Percentiles rank a stretch among this genome's conserved stretches.
phyloP scores from a whole-genome alignment of 345 rosid species.

The Gossypium rotundifolium region DNA sequence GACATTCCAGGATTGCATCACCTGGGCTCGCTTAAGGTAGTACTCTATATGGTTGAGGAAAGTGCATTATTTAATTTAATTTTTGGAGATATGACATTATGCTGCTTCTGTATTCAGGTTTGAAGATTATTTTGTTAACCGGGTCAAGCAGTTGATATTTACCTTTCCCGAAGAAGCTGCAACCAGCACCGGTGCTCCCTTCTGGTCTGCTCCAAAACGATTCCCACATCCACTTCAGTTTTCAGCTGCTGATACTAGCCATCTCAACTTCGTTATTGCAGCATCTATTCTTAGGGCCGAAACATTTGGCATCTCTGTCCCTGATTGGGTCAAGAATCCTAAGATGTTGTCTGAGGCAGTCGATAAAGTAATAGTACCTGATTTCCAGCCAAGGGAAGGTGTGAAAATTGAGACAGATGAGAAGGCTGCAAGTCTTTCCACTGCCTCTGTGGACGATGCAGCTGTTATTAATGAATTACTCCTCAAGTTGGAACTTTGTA shows the following conservation, averaged over 20 bases:
- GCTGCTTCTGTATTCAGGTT: not conserved
- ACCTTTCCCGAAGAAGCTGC: conserved; percentile 8
- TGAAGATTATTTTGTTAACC: conserved; percentile 1
- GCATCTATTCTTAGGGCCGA: not conserved
- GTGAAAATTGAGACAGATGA: not conserved
- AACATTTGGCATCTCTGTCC: not conserved
- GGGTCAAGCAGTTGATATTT: not conserved
- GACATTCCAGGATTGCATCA: conserved; percentile 4
- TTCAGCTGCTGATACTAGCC: not conserved
- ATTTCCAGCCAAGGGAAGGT: not conserved
- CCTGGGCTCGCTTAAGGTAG: conserved; percentile 1
- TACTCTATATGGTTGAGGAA: not conserved
- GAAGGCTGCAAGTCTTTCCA: not conserved
- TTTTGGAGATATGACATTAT: not conserved
- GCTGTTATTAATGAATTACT: not conserved
- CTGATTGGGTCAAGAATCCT: not conserved
- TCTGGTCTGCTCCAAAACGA: conserved; percentile 9
- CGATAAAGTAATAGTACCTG: not conserved
- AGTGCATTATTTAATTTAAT: not conserved
- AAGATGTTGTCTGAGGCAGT: not conserved
- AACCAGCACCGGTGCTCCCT: conserved; percentile 5
- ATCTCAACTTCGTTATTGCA: not conserved
- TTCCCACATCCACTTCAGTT: conserved; percentile 6
- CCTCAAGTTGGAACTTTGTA: not conserved
- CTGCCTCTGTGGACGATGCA: conserved; percentile 1